A percentile compares a stretch with the other conserved stretches of the same genome.
Conservation (phyloP, 2,329 filamentous ascomycete genomes). For the Colletotrichum aenigma region DNA sequence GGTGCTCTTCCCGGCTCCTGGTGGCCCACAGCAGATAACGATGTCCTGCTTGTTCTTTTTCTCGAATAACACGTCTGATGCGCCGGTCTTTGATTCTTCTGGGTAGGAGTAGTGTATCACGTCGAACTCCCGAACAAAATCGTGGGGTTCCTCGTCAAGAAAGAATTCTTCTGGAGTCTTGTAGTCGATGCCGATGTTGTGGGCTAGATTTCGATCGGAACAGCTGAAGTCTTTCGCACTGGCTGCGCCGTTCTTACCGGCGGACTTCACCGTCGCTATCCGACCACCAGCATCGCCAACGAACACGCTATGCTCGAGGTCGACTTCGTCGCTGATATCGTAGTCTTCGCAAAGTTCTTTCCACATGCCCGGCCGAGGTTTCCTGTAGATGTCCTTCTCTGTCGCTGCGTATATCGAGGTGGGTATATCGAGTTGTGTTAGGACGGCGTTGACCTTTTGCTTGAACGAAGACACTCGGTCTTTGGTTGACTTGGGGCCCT, state of each 20-base stretch:
- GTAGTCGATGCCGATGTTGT: slow-evolving; percentile 82
- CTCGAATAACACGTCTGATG: slow-evolving; percentile 47
- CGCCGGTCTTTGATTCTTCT: slow-evolving; percentile 24
- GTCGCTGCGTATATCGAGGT: slow-evolving; percentile 87
- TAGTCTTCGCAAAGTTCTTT: slow-evolving; percentile 63
- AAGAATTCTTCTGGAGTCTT: slow-evolving; percentile 94
- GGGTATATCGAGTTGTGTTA: slow-evolving; percentile 76
- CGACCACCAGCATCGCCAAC: slow-evolving; percentile 85
- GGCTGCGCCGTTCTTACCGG: slow-evolving; percentile 23
- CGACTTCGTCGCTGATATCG: slow-evolving; percentile 63
- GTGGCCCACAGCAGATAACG: slow-evolving; percentile 86
- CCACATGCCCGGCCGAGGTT: slow-evolving; percentile 93
- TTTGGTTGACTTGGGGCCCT: slow-evolving; percentile 60
- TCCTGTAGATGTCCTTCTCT: slow-evolving; percentile 79
- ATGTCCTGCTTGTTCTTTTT: slow-evolving; percentile 74
- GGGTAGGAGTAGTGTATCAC: slow-evolving; percentile 60
- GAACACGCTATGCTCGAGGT: slow-evolving; percentile 77
- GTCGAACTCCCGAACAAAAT: slow-evolving; percentile 75
- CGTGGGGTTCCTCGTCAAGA: slow-evolving; percentile 66
- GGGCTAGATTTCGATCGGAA: slow-evolving; percentile 79
- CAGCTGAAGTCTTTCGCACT: slow-evolving; percentile 65
- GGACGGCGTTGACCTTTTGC: slow-evolving; percentile 72
- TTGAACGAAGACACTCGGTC: slow-evolving; percentile 83
- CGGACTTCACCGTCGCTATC: slow-evolving; percentile 45
- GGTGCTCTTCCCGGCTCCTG: slow-evolving; percentile 89